phyloP scores from a whole-genome alignment of 108 stramenopile species.

The Cyclostephanos invisitatus region DNA sequence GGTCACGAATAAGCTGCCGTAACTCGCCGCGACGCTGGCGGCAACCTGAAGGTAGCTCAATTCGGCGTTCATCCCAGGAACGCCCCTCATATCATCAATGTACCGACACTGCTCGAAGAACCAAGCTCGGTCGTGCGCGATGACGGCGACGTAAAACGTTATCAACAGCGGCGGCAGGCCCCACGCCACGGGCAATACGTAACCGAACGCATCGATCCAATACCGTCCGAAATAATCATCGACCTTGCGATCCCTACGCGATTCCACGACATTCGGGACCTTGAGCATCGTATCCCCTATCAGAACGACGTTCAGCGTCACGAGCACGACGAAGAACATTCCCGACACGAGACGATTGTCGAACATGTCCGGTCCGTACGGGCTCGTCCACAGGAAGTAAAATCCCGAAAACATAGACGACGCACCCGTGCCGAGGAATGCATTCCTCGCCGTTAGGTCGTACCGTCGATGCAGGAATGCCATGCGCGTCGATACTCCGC shows the following conservation, averaged over 20 bases:
- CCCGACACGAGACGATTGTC: constrained; percentile 1
- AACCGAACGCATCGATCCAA: constrained; percentile 6
- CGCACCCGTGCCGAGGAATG: constrained; percentile 36
- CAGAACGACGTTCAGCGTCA: constrained; percentile 15
- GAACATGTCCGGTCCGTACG: constrained; percentile 18
- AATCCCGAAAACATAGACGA: constrained; percentile 44
- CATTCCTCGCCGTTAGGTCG: constrained; percentile 35
- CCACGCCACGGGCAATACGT: constrained; percentile 26
- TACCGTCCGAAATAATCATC: constrained; percentile 22
- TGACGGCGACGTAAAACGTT: constrained; percentile 13
- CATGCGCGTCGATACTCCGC: constrained; percentile 30
- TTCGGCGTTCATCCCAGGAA: constrained; percentile 21
- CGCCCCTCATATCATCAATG: constrained; percentile 15
- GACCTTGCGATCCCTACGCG: constrained; percentile 27
- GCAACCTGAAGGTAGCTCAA: constrained; percentile 9
- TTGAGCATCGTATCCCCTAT: constrained; percentile 36
- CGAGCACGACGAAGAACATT: constrained; percentile 18
- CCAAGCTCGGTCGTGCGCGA: constrained; percentile 30
- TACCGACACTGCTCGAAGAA: constrained; percentile 31
- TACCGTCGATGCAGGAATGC: constrained; percentile 32
- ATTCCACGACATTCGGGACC: constrained; percentile 21
- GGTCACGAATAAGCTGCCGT: constrained; percentile 18
- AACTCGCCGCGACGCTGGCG: constrained; percentile 16
- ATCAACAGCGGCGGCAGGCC: constrained; percentile 25
- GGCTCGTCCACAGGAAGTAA: constrained; percentile 39